Percentiles rank a stretch among this genome's conserved stretches.
Conservation (phyloP, 2,329 filamentous ascomycete species). For the Alternaria infectoria region DNA sequence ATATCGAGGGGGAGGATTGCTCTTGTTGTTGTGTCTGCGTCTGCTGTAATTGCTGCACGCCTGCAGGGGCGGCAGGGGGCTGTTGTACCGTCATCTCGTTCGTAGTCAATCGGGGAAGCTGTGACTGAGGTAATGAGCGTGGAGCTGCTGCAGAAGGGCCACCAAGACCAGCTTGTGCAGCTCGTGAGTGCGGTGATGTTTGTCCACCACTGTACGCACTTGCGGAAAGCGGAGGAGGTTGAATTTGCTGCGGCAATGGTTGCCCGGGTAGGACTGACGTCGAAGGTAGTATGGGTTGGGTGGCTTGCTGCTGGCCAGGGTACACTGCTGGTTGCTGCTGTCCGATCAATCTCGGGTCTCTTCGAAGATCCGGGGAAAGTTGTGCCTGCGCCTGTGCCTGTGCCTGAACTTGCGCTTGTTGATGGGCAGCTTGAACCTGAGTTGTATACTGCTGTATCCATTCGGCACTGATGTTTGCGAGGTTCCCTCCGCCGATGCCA, state of each 20-base stretch:
- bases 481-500: slow-evolving; percentile 57
- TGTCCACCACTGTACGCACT: slow-evolving; percentile 37
- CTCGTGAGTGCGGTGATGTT: slow-evolving; percentile 45
- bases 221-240: slow-evolving; percentile 51
- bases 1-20: slow-evolving; percentile 75
- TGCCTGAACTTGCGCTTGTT: slow-evolving; percentile 51
- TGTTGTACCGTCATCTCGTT: slow-evolving; percentile 60
- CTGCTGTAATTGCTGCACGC: slow-evolving; percentile 52
- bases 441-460: slow-evolving; percentile 58
- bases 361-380: slow-evolving; percentile 50
- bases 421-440: slow-evolving; percentile 53
- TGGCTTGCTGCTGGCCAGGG: slow-evolving; percentile 36
- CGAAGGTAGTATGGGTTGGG: slow-evolving; percentile 41
- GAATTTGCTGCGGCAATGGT: slow-evolving; percentile 43
- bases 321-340: slow-evolving; percentile 44
- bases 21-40: slow-evolving; percentile 63
- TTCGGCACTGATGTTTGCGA: slow-evolving; percentile 57
- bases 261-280: slow-evolving; percentile 48
- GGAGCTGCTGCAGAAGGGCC: slow-evolving; percentile 51
- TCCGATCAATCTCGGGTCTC: slow-evolving; percentile 53
- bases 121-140: slow-evolving; percentile 54
- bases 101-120: slow-evolving; percentile 59
- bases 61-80: slow-evolving; percentile 50
- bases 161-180: slow-evolving; percentile 34
- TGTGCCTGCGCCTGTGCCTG: slow-evolving; percentile 50